Base-by-base conservation (phyloP, 2,329 filamentous ascomycete species). In the Emericellopsis cladophorae region DNA sequence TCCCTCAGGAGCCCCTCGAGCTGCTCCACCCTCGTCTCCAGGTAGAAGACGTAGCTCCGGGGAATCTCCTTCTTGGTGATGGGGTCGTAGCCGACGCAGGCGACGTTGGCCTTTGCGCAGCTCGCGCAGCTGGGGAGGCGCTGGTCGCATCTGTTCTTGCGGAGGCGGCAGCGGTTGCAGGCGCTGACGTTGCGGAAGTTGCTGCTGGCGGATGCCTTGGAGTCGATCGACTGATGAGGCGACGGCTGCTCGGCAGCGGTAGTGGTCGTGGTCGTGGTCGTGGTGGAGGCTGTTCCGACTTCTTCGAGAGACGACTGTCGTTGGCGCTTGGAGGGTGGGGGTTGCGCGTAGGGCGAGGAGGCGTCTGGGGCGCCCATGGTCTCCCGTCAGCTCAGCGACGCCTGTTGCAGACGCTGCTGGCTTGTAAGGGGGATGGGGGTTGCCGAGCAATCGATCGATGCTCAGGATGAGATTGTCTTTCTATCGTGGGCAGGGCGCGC, bases 51-150 rank as follows among this genome's bases (percentile, higher is more conserved):
- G 66, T 96, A 96, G 60, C 83, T 88, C 61, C 89, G 76, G 39
- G 90, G 90, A 44, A 96, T 95, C 63, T 95, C 88, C 55, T 85
- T 81, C 70, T 95, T 95, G 21, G 87, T 94, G 54, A 95, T 95
- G 29, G 90, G 89, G 57, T 96, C 90, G 60, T 95, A 95, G 46
- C 90, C 90, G 39, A 95, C 87, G 59, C 92, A 96, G 49, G 84
- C 81, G 36, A 93, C 85, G 44, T 76, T 75, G n/a, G 85, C 89
- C 65, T 95, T 95, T 58, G 89, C 87, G 62, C 90, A 96, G 50
- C 85, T 86, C 34, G 84, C 81, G 59, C 90, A 96, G 52, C 84
- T 86, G 8, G 90, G 90, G 46, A 96, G 72, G 48, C 83, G 81
- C 70, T 95, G 90, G 62, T 96, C 90, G 62, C 90, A 96, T 40